Conservation (phyloP, 352 stramenopile genomes). For the Pythium apleroticum region DNA sequence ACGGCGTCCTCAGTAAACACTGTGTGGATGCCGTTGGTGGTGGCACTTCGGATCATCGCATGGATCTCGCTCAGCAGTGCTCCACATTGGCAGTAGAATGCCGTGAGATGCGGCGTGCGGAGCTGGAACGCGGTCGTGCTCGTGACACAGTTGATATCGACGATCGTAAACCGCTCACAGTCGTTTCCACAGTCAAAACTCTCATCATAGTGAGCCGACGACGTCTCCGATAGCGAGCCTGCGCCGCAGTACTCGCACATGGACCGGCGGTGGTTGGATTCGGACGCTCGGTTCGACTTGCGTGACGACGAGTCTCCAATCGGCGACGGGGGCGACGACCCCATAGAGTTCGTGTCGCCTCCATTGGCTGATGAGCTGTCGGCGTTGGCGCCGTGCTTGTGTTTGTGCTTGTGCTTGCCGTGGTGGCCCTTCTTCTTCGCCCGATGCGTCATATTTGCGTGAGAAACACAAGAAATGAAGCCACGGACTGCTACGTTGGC, state of each 20-base stretch:
- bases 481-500: background rate
- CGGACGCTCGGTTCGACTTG: background rate
- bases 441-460: conserved; percentile 19
- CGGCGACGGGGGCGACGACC: background rate
- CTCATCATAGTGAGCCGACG: conserved; percentile 12
- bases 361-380: background rate
- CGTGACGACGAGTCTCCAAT: background rate
- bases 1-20: conserved; percentile 31
- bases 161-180: conserved; percentile 6
- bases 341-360: background rate
- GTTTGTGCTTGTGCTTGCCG: conserved; percentile 17
- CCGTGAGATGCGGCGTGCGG: conserved; percentile 27
- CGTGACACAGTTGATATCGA: conserved; percentile 27
- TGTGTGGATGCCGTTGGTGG: background rate
- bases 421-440: conserved; percentile 29
- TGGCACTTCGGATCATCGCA: conserved; percentile 2
- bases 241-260: conserved; percentile 26
- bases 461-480: background rate
- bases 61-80: conserved; percentile 53
- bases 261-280: conserved; percentile 7
- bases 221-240: background rate
- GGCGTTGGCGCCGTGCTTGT: conserved; percentile 1
- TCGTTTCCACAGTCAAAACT: conserved; percentile 19
- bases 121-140: conserved; percentile 20
- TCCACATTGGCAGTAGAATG: conserved; percentile 39